Evolutionary conservation across 805 yeast species (phyloP).

Genomic region (Metschnikowia continentalis): DNA sequence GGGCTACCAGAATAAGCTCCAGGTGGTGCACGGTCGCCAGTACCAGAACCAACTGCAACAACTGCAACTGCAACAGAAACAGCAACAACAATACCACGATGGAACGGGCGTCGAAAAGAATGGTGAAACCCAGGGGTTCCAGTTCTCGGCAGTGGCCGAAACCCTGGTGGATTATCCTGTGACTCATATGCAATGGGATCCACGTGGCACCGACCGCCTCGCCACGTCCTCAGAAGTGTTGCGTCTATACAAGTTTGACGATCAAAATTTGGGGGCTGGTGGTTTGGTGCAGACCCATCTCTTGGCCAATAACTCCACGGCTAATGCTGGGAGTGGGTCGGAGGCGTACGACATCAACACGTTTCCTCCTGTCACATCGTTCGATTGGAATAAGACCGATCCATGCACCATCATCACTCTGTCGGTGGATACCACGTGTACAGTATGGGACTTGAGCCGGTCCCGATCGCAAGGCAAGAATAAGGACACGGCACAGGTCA

Average conservation of each 20-base stretch:
- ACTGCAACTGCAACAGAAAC: too few species aligned
- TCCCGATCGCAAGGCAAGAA: slow-evolving; percentile 15
- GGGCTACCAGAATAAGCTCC: slow-evolving; percentile 64
- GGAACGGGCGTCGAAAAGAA: too few species aligned
- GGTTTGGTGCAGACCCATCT: slow-evolving; percentile 39
- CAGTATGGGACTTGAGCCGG: slow-evolving; percentile 80
- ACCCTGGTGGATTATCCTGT: slow-evolving; percentile 60
- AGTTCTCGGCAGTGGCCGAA: slow-evolving; percentile 49
- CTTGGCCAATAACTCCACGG: slow-evolving; percentile 36
- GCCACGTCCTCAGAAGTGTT: slow-evolving; percentile 73
- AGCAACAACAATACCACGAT: slow-evolving; percentile 7
- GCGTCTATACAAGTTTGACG: slow-evolving; percentile 55
- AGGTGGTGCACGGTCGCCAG: slow-evolving; percentile 35
- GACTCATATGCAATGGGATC: slow-evolving; percentile 73
- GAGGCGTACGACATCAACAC: slow-evolving; percentile 44
- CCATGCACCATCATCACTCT: slow-evolving; percentile 72
- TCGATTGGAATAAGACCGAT: slow-evolving; percentile 84
- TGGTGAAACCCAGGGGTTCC: slow-evolving; percentile 17
- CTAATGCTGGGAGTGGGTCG: slow-evolving; percentile 38
- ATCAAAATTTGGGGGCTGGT: slow-evolving; percentile 35
- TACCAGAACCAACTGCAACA: slow-evolving; percentile 1
- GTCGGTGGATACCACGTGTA: slow-evolving; percentile 94
- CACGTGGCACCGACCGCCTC: slow-evolving; percentile 44
- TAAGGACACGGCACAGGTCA: slow-evolving; percentile 57
- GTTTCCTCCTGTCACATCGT: slow-evolving; percentile 86